Evolutionary conservation across 805 yeast species (phyloP).

Genomic region (Kodamaea lidongshanica): DNA sequence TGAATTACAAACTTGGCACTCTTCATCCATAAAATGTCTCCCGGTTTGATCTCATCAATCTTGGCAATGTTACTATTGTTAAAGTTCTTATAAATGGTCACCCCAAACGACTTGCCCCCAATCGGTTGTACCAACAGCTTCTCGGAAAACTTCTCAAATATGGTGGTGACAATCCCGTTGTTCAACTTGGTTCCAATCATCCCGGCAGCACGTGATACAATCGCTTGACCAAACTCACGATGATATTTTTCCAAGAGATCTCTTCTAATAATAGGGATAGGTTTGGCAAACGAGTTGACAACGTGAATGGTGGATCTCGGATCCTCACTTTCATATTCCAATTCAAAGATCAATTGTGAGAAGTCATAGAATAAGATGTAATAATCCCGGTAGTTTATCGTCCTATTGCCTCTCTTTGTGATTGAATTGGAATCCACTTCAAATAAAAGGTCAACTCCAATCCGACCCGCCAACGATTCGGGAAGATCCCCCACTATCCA

Average conservation of each 20-base stretch:
- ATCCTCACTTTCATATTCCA: constrained; percentile 48
- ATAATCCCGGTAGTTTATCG: constrained; percentile 50
- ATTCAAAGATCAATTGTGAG: constrained; percentile 56
- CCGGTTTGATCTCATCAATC: constrained; percentile 63
- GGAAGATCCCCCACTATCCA: constrained; percentile 63
- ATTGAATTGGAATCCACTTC: constrained; percentile 60
- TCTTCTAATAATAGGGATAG: constrained; percentile 42
- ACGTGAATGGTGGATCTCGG: constrained; percentile 46
- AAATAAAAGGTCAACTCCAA: constrained; percentile 46
- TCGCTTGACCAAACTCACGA: constrained; percentile 44
- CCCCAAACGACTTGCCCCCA: constrained; percentile 69
- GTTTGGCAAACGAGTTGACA: constrained; percentile 21
- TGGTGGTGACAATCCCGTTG: constrained; percentile 19
- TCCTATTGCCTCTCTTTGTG: constrained; percentile 51
- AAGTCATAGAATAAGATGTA: constrained; percentile 70
- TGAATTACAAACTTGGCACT: constrained; percentile 70
- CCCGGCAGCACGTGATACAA: constrained; percentile 31
- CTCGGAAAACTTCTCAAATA: constrained; percentile 15
- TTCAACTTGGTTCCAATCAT: constrained; percentile 32
- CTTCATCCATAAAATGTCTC: constrained; percentile 75
- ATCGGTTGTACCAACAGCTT: constrained; percentile 40
- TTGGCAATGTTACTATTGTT: constrained; percentile 39
- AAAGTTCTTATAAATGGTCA: constrained; percentile 52
- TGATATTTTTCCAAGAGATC: constrained; percentile 47
- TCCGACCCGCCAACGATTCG: constrained; percentile 34